Evolutionary conservation across 768 basidiomycete genomes (phyloP).

Genomic region (Suillus bovinus): DNA sequence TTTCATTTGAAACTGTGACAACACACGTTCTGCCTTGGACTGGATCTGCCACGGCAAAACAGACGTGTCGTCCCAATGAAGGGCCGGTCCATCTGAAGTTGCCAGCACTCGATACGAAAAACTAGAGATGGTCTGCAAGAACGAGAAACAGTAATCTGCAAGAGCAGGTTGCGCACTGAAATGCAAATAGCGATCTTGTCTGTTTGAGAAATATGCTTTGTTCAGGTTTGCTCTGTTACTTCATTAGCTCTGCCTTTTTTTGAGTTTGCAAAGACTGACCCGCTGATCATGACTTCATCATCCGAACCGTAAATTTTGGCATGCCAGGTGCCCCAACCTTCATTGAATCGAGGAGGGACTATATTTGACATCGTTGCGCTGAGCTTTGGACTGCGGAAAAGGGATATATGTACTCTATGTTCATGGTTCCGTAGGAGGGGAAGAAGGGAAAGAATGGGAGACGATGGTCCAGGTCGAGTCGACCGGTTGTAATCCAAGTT

Average conservation of each 20-base stretch:
- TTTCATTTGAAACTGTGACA: conserved; percentile 61
- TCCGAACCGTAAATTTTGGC: conserved; percentile 95
- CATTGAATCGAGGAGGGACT: conserved; percentile 92
- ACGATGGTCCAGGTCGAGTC: conserved; percentile 69
- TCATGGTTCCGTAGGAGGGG: conserved; percentile 76
- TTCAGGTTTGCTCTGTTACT: conserved; percentile 86
- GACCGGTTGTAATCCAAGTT: conserved; percentile 82
- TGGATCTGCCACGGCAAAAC: conserved; percentile 74
- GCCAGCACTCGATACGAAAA: conserved; percentile 67
- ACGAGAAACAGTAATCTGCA: conserved; percentile 82
- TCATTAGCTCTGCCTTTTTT: not conserved
- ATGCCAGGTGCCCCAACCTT: conserved; percentile 99
- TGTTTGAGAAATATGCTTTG: conserved; percentile 89
- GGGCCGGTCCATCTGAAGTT: conserved; percentile 43
- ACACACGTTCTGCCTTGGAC: conserved; percentile 51
- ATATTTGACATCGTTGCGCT: conserved; percentile 70
- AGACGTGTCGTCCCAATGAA: conserved; percentile 67
- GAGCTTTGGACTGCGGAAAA: conserved; percentile 89
- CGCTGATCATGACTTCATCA: conserved; percentile 89
- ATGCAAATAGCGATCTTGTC: conserved; percentile 92
- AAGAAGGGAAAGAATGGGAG: conserved; percentile 66
- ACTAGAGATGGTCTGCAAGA: conserved; percentile 62
- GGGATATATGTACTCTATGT: conserved; percentile 67
- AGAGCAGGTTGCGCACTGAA: conserved; percentile 61
- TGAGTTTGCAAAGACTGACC: conserved; percentile 54